A percentile compares a stretch with the other conserved stretches of the same genome.
phyloP scores from a whole-genome alignment of 1,284 basidiomycete genomes.

The Clitocybe nebularis region DNA sequence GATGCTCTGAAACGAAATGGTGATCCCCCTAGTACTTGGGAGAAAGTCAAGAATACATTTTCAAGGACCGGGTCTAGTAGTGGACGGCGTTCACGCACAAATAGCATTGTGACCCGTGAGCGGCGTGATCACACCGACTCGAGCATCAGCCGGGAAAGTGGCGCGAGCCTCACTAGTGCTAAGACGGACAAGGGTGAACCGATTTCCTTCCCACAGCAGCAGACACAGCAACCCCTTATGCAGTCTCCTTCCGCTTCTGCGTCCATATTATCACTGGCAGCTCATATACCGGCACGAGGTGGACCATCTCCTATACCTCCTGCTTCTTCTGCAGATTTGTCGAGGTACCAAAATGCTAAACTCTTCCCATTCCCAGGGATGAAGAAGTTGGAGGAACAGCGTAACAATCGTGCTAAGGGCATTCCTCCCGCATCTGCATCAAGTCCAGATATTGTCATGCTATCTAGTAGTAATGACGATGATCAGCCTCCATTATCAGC shows the following conservation, averaged over 20 bases:
- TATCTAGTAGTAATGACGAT: conserved; percentile 42
- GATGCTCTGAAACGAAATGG: conserved; percentile 55
- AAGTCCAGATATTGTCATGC: conserved; percentile 53
- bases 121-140: conserved; percentile 65
- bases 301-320: conserved; percentile 69
- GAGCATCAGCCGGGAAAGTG: conserved; percentile 71
- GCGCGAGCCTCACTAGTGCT: conserved; percentile 58
- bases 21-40: conserved; percentile 63
- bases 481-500: conserved; percentile 41
- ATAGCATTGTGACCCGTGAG: conserved; percentile 65
- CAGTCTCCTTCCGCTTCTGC: conserved; percentile 63
- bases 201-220: conserved; percentile 30
- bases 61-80: conserved; percentile 56
- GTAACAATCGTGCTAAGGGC: conserved; percentile 52
- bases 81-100: conserved; percentile 73
- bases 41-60: conserved; percentile 61
- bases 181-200: conserved; percentile 53
- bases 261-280: conserved; percentile 56
- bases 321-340: conserved; percentile 51
- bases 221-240: conserved; percentile 44
- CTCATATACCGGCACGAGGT: conserved; percentile 47
- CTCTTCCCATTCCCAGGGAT: conserved; percentile 89
- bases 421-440: conserved; percentile 51
- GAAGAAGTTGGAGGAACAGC: conserved; percentile 69
- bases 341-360: conserved; percentile 73